Evolutionary conservation across 257 asterid species (phyloP).

Genomic region (Hygrophila difformis): DNA sequence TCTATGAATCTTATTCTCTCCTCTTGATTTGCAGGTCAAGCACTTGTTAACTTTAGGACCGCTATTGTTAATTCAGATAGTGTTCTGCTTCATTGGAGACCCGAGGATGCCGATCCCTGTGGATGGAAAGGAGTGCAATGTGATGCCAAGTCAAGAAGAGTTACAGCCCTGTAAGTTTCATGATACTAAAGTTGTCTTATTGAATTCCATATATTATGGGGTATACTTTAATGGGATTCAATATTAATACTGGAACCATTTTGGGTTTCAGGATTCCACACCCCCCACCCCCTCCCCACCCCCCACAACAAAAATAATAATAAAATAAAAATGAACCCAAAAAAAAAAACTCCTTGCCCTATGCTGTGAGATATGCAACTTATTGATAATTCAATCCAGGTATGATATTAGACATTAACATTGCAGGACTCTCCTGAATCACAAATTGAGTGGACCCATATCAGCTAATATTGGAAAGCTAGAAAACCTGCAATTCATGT

Average conservation of each 20-base stretch:
- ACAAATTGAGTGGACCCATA: slow-evolving; percentile 80
- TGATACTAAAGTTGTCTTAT: background rate
- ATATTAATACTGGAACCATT: too few relatives aligned
- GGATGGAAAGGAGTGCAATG: slow-evolving; percentile 85
- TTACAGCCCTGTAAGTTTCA: slow-evolving; percentile 71
- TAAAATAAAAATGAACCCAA: too few relatives aligned
- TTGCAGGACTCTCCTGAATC: slow-evolving; percentile 88
- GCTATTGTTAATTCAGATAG: slow-evolving; percentile 65
- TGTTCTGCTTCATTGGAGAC: slow-evolving; percentile 76
- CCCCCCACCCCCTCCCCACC: too few relatives aligned
- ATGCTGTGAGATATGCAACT: background rate
- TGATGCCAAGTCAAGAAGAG: slow-evolving; percentile 64
- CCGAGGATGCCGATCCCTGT: slow-evolving; percentile 85
- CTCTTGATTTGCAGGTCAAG: slow-evolving; percentile 46
- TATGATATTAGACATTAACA: slow-evolving; percentile 15
- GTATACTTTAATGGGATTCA: background rate
- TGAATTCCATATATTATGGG: background rate
- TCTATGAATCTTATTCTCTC: too few relatives aligned
- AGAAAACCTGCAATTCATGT: slow-evolving; percentile 76
- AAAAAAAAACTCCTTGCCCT: too few relatives aligned
- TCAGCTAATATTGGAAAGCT: slow-evolving; percentile 83
- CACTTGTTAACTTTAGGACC: slow-evolving; percentile 76
- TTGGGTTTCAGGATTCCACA: too few relatives aligned
- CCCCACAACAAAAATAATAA: too few relatives aligned
- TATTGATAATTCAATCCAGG: background rate